Evolutionary conservation across 495 filamentous ascomycete genomes (phyloP).

Genomic region (Hyphodiscus hymeniophilus): DNA sequence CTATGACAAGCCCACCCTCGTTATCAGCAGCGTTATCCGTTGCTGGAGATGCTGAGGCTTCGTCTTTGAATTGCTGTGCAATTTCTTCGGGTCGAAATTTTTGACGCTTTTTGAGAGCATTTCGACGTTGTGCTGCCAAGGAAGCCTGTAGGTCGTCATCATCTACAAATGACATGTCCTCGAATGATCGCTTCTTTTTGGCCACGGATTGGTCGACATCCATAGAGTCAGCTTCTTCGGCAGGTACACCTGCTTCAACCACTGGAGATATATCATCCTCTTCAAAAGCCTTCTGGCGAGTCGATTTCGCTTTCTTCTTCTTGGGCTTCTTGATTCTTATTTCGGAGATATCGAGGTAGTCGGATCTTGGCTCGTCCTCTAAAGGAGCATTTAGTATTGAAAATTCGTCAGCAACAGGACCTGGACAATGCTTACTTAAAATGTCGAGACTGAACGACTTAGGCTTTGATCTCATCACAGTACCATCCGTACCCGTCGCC

Average conservation of each 20-base stretch:
- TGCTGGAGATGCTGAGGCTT: conserved; percentile 46
- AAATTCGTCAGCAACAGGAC: not conserved
- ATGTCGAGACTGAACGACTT: conserved; percentile 72
- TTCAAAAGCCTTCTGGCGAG: conserved; percentile 56
- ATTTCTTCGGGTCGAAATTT: conserved; percentile 76
- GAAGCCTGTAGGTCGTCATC: conserved; percentile 89
- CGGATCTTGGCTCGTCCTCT: conserved; percentile 63
- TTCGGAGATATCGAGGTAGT: conserved; percentile 80
- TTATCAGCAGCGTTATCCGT: conserved; percentile 41
- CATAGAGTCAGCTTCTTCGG: conserved; percentile 52
- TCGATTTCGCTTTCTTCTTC: conserved; percentile 80
- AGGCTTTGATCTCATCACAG: conserved; percentile 51
- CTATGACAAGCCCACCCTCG: conserved; percentile 73
- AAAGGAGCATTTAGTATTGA: conserved; percentile 23
- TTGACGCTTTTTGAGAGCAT: conserved; percentile 86
- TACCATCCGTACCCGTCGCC: conserved; percentile 33
- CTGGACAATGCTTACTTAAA: conserved; percentile 20
- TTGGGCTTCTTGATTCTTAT: conserved; percentile 89
- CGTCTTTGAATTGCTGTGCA: conserved; percentile 71
- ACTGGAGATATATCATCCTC: conserved; percentile 65
- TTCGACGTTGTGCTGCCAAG: conserved; percentile 68
- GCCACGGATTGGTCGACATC: conserved; percentile 57
- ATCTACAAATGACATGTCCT: conserved; percentile 70
- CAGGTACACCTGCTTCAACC: conserved; percentile 26
- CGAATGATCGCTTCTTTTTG: conserved; percentile 52